Conservation (phyloP, 441 rosid species). For the Adansonia rubrostipa region DNA sequence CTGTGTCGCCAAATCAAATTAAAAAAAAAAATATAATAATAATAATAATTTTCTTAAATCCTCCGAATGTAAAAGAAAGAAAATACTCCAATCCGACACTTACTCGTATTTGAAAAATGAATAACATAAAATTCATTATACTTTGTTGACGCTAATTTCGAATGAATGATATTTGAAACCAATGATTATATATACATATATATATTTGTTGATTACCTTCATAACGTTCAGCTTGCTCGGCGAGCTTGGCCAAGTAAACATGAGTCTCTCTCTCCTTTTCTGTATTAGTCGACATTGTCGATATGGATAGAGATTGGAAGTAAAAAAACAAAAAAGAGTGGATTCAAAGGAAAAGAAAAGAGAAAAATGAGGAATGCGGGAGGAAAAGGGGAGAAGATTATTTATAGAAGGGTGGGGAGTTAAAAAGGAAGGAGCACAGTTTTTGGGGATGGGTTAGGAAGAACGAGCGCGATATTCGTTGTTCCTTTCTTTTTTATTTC, state of each 20-base stretch:
- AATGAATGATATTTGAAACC: too few species aligned
- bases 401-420: not conserved
- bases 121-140: too few species aligned
- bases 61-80: too few species aligned
- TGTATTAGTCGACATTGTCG: not conserved
- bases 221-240: not conserved
- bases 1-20: conserved; percentile 38
- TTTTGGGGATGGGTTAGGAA: not conserved
- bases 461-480: not conserved
- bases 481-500: not conserved
- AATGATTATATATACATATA: too few species aligned
- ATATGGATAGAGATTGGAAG: not conserved
- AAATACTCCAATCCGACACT: too few species aligned
- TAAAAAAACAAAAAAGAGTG: not conserved
- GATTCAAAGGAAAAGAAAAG: too few species aligned
- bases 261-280: not conserved
- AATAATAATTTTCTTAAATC: too few species aligned
- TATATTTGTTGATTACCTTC: not conserved
- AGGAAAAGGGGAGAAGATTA: not conserved
- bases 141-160: too few species aligned
- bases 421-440: not conserved
- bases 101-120: too few species aligned
- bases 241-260: not conserved
- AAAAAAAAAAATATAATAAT: too few species aligned
- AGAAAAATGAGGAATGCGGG: not conserved